Evolutionary conservation across 352 stramenopile genomes (phyloP), one percentile per base, ranked within the genome.

Genomic region (Blastocystis sp.): DNA sequence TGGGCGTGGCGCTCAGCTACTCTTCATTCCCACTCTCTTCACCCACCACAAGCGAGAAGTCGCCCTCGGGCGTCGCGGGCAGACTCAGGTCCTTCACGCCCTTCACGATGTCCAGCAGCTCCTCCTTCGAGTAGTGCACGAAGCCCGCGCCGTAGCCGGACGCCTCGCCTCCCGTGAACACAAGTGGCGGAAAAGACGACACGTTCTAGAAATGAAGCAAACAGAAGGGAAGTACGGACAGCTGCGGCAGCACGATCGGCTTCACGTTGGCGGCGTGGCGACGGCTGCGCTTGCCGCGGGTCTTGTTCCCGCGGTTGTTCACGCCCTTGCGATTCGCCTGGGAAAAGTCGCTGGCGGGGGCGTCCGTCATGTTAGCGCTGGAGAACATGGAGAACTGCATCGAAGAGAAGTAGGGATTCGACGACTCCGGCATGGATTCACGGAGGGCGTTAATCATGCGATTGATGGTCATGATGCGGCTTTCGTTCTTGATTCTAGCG

Each of bases 401-500:
- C 38, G 43, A 62, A 2, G 52, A 21, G 48, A 67, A 81, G 28
- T n/a, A 28, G 38, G 21, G 28, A 60, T 43, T 34, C 9, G 48
- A 38, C 14, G 40, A 40, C 11, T 34, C 61, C 19, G 52, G n/a
- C 2, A 59, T 14, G 28, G 45, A 45, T n/a, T 23, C 43, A 17
- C 21, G 45, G 28, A 45, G 34, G 28, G 28, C 28, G 28, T 34
- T 34, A 34, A 34, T 34, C 28, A 34, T 34, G 28, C 28, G 28
- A n/a, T 64, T 48, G 53, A 67, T 23, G 43, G 41, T 19, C 48
- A 64, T 21, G 34, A 41, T 21, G 43, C 71, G 45, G 40, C 71
- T 81, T 65, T 81, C 77, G 38, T 77, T 87, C 61, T 87, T 87
- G 62, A 87, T 74, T 19, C 77, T 53, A 7, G 77, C 77, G 40